A percentile compares a stretch with the other conserved stretches of the same genome.
These are phyloP conservation scores for Pyrenula massariospora DNA, from an alignment of 495 filamentous ascomycete species.

Conservation along the genomic window DNA sequence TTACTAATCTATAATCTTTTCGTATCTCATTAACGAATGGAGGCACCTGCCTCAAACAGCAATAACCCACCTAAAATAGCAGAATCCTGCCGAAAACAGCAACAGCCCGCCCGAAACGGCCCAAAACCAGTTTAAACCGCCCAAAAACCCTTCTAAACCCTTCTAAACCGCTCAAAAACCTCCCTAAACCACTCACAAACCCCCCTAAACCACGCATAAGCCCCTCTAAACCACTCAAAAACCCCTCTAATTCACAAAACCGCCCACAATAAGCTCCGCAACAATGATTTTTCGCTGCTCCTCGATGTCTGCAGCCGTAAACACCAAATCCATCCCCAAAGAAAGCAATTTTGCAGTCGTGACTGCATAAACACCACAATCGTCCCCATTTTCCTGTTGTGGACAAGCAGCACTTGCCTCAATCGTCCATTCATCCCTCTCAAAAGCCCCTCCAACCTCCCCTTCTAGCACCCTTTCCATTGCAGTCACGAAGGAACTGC, in stretches of 20 bases:
- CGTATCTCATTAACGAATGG: too few species aligned
- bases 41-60: too few species aligned
- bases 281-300: slow-evolving; percentile 52
- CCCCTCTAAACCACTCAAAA: neutral
- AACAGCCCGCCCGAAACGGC: too few species aligned
- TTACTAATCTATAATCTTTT: too few species aligned
- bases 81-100: too few species aligned
- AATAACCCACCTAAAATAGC: too few species aligned
- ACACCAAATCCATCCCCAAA: slow-evolving; percentile 48
- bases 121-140: neutral
- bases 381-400: slow-evolving; percentile 55
- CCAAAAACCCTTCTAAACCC: neutral
- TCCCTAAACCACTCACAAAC: neutral
- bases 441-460: slow-evolving; percentile 45
- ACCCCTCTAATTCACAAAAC: slow-evolving; percentile 25
- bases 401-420: slow-evolving; percentile 32
- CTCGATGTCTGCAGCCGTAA: slow-evolving; percentile 42
- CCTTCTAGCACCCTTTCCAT: slow-evolving; percentile 44
- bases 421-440: slow-evolving; percentile 50
- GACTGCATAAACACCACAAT: slow-evolving; percentile 74
- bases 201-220: neutral
- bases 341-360: slow-evolving; percentile 63
- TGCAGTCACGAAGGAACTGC: slow-evolving; percentile 18
- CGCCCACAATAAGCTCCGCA: slow-evolving; percentile 56
- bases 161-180: too few species aligned